Evolutionary conservation across 768 basidiomycete species (phyloP).

Genomic region (Trametes cinnabarina): DNA sequence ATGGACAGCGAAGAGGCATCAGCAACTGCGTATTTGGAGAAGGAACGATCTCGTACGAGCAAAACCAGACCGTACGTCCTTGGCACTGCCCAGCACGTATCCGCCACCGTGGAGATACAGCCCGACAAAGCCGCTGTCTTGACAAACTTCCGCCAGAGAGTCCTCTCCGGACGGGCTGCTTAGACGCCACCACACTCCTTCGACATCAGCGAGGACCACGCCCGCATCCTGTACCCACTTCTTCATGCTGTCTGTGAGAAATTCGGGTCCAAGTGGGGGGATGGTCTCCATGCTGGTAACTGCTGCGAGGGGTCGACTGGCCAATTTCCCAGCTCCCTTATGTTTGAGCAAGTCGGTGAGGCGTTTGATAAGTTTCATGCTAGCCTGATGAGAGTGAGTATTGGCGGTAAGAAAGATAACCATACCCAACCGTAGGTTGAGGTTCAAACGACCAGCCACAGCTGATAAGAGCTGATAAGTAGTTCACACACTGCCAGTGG

Average conservation of each 20-base stretch:
- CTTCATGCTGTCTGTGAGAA: conserved; percentile 2
- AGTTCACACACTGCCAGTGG: too few relatives aligned
- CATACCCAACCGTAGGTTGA: too few relatives aligned
- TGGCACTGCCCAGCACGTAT: conserved; percentile 12
- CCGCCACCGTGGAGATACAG: conserved; percentile 18
- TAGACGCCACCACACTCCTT: conserved; percentile 11
- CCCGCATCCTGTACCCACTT: background rate
- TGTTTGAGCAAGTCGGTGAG: background rate
- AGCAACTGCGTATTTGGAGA: background rate
- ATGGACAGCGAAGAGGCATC: background rate
- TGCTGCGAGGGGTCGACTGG: background rate
- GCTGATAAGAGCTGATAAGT: too few relatives aligned
- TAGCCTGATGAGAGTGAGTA: too few relatives aligned
- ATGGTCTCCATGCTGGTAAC: background rate
- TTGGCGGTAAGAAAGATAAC: too few relatives aligned
- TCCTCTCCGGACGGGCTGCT: background rate
- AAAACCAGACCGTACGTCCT: conserved; percentile 8
- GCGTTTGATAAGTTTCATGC: background rate
- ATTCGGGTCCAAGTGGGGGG: background rate
- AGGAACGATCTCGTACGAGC: conserved; percentile 1
- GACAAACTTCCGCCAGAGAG: background rate
- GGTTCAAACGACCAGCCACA: too few relatives aligned
- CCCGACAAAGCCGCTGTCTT: background rate
- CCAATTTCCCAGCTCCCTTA: too few relatives aligned
- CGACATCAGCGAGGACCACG: background rate